Percentiles rank a stretch among this genome's conserved stretches.
Conservation (phyloP, 495 filamentous ascomycete genomes). For the Pseudotulostoma volvatum region DNA sequence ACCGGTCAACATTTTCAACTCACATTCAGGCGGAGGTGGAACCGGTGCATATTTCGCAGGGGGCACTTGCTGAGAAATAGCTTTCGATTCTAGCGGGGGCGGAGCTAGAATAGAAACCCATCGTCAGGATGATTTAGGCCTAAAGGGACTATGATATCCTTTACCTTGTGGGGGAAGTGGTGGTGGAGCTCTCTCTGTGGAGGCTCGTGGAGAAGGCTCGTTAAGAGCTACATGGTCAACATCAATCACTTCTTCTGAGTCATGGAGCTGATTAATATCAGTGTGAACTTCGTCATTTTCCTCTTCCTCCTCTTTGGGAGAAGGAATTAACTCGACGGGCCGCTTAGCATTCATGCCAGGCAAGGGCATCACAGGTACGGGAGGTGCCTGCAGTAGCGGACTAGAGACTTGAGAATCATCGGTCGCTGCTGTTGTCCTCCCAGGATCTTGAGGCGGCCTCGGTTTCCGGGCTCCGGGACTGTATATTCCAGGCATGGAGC, state of each 20-base stretch:
- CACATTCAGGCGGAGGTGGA: slow-evolving; percentile 28
- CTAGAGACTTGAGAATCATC: slow-evolving; percentile 33
- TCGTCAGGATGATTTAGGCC: background rate
- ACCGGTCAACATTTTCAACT: slow-evolving; percentile 39
- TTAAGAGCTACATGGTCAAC: slow-evolving; percentile 39
- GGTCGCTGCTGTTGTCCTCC: slow-evolving; percentile 40
- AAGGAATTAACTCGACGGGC: slow-evolving; percentile 25
- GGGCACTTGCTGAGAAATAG: slow-evolving; percentile 5
- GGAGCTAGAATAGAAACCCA: slow-evolving; percentile 7
- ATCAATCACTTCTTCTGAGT: slow-evolving; percentile 37
- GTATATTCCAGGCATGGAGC: slow-evolving; percentile 42
- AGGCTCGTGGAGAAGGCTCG: slow-evolving; percentile 28
- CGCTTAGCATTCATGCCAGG: slow-evolving; percentile 47
- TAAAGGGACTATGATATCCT: too few relatives aligned
- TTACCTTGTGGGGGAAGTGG: slow-evolving; percentile 39
- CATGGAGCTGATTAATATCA: slow-evolving; percentile 27
- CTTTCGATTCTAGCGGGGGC: slow-evolving; percentile 18
- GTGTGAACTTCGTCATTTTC: slow-evolving; percentile 20
- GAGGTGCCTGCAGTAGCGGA: slow-evolving; percentile 38
- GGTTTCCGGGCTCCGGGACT: slow-evolving; percentile 26
- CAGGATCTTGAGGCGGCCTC: slow-evolving; percentile 39
- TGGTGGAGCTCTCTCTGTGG: slow-evolving; percentile 23
- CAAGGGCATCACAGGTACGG: slow-evolving; percentile 63
- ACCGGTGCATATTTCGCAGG: slow-evolving; percentile 26
- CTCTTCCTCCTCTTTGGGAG: slow-evolving; percentile 25